These are phyloP conservation scores for Camillea tinctor DNA, from an alignment of 2,329 filamentous ascomycete species.

Conservation along the genomic window DNA sequence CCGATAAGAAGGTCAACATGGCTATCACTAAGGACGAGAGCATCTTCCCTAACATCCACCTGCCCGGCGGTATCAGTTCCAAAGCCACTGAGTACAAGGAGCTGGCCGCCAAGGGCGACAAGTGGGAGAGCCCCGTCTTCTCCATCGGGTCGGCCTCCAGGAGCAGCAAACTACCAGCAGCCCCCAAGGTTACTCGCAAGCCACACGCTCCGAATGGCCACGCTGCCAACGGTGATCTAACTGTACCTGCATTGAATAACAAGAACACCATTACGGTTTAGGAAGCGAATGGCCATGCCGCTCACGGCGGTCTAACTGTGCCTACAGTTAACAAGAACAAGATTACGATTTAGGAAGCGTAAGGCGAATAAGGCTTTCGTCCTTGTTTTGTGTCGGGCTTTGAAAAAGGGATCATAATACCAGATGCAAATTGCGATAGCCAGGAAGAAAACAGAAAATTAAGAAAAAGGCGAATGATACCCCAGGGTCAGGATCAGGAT, in stretches of 20 bases:
- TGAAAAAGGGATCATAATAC: not conserved
- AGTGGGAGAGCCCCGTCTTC: constrained; percentile 95
- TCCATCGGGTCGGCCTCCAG: constrained; percentile 75
- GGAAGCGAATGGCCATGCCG: constrained; percentile 3
- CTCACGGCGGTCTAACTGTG: no score
- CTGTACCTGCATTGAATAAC: not conserved
- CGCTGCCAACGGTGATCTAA: constrained; percentile 17
- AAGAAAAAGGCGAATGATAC: no score
- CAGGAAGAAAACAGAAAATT: no score
- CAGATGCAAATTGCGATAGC: no score
- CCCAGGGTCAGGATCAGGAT: no score
- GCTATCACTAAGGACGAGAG: constrained; percentile 86
- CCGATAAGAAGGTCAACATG: constrained; percentile 76
- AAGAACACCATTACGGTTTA: constrained; percentile 16
- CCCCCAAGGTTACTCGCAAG: constrained; percentile 52
- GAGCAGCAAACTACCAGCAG: constrained; percentile 68
- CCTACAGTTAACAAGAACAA: constrained; percentile 5
- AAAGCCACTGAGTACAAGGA: constrained; percentile 95
- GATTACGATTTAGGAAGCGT: constrained; percentile 14
- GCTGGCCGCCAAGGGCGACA: constrained; percentile 80
- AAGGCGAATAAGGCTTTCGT: not conserved
- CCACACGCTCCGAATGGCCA: constrained; percentile 28
- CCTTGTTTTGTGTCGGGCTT: not conserved
- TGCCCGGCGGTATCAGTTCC: constrained; percentile 85
- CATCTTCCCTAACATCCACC: constrained; percentile 80